Base-by-base conservation (phyloP, 2,329 filamentous ascomycete genomes). In the Coniosporium tulheliwenetii region DNA sequence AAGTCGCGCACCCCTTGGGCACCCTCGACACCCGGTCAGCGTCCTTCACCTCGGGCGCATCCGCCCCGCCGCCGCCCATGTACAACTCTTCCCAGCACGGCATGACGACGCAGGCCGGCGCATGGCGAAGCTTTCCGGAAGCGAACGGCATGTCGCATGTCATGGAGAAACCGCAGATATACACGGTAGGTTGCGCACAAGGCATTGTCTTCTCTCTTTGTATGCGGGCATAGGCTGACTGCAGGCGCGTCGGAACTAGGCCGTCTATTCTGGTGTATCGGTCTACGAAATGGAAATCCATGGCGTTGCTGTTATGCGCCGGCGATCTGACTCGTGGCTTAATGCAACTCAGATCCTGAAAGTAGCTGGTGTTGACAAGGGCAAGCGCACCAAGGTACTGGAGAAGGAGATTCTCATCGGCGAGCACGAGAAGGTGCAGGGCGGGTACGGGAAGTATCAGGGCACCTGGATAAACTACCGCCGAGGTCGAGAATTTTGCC, bases 211-310 rank as follows among this genome's bases (percentile, higher is more conserved):
- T 10, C 8, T 5, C 5, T 8, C 32, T 10, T 10, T 33, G 32
- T 33, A 12, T 33, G 32, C 13, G 32, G 3, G 32, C 32, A 12
- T 4, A 33, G 10, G 19, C 19, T 26, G 19, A 26, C 19, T 26
- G 19, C 19, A 26, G 19, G 19, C 19, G 19, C 32, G 13, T 39
- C 14, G 13, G 15, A 34, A 26, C 49, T 45, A 76, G 77, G 89
- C 89, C 45, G 83, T 93, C 34, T 96, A 96, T 60, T 96, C 89
- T 7, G 86, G 87, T 49, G 85, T 96, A 37, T 81, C 89, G 45
- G 91, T 98, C 12, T 98, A 96, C 66, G 91, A 98, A 63, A 95
- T 96, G 86, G 87, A 95, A 59, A 83, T 96, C 45, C 93, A 94
- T 58, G 77, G 76, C 37, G 71, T 98, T 48, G 85, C 86, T 16